A percentile compares a stretch with the other conserved stretches of the same genome.
These are phyloP conservation scores for Phialophora chinensis DNA, from an alignment of 2,329 filamentous ascomycete genomes.

Conservation along the genomic window DNA sequence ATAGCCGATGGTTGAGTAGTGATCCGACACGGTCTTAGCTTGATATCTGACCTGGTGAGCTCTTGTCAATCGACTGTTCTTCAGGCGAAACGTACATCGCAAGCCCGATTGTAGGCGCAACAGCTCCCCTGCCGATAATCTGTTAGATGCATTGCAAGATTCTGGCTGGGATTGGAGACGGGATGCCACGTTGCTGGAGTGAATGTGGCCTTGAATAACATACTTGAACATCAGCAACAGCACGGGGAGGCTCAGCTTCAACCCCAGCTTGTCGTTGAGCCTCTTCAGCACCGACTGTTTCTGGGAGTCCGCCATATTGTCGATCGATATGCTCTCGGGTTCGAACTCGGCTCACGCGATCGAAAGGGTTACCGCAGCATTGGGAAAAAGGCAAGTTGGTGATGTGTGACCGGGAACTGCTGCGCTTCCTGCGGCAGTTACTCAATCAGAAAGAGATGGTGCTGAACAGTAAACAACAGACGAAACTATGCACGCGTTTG, in stretches of 20 bases:
- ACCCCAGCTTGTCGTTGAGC: slow-evolving; percentile 24
- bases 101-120: slow-evolving; percentile 31
- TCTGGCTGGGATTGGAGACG: slow-evolving; percentile 3
- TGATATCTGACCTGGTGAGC: slow-evolving; percentile 48
- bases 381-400: neutral
- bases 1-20: slow-evolving; percentile 57
- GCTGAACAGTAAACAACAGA: slow-evolving; percentile 11
- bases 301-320: slow-evolving; percentile 20
- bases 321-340: neutral
- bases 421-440: neutral
- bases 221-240: slow-evolving; percentile 34
- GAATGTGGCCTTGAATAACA: neutral
- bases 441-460: neutral
- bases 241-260: slow-evolving; percentile 30
- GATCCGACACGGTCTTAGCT: slow-evolving; percentile 58
- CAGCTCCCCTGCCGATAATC: slow-evolving; percentile 20
- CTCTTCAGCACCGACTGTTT: slow-evolving; percentile 23
- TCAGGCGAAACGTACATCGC: slow-evolving; percentile 24
- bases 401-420: neutral
- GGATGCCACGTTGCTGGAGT: neutral
- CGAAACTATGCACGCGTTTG: slow-evolving; percentile 5
- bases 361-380: slow-evolving; percentile 7
- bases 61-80: neutral
- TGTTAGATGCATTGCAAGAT: slow-evolving; percentile 15
- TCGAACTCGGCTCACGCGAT: neutral